Conservation (phyloP, 2,329 filamentous ascomycete genomes). For the Ophiostoma montium region DNA sequence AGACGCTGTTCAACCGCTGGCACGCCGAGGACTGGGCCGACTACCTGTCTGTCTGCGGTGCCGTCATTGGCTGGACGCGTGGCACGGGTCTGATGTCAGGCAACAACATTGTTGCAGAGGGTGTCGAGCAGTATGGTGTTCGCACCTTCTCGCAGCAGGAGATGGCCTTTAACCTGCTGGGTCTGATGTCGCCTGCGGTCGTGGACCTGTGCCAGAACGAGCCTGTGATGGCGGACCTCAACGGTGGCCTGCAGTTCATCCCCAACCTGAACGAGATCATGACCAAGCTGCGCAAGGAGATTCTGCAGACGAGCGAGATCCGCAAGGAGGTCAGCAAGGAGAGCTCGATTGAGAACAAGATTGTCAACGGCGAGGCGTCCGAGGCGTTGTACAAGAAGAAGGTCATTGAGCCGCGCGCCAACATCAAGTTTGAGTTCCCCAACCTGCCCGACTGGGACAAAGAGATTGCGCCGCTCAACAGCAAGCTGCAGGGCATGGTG, state of each 20-base stretch:
- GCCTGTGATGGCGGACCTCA: conserved; percentile 92
- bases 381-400: conserved; percentile 93
- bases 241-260: conserved; percentile 95
- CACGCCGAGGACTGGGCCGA: conserved; percentile 94
- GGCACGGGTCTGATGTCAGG: conserved; percentile 64
- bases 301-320: conserved; percentile 89
- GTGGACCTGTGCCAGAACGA: conserved; percentile 92
- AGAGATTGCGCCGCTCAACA: conserved; percentile 79
- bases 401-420: conserved; percentile 82
- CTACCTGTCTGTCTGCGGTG: conserved; percentile 96
- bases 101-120: conserved; percentile 77
- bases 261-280: conserved; percentile 90
- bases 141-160: conserved; percentile 98
- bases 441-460: conserved; percentile 79
- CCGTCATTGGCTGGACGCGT: conserved; percentile 97
- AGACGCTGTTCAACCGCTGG: conserved; percentile 98
- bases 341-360: conserved; percentile 90
- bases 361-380: conserved; percentile 86
- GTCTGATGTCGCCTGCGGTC: conserved; percentile 85
- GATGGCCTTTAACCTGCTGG: conserved; percentile 97
- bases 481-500: conserved; percentile 89
- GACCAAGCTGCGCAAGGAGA: conserved; percentile 84
- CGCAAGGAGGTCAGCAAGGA: conserved; percentile 90
- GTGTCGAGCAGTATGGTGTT: conserved; percentile 90
- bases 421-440: conserved; percentile 97